phyloP scores from a whole-genome alignment of 352 stramenopile genomes.

The Phytophthora lateralis region DNA sequence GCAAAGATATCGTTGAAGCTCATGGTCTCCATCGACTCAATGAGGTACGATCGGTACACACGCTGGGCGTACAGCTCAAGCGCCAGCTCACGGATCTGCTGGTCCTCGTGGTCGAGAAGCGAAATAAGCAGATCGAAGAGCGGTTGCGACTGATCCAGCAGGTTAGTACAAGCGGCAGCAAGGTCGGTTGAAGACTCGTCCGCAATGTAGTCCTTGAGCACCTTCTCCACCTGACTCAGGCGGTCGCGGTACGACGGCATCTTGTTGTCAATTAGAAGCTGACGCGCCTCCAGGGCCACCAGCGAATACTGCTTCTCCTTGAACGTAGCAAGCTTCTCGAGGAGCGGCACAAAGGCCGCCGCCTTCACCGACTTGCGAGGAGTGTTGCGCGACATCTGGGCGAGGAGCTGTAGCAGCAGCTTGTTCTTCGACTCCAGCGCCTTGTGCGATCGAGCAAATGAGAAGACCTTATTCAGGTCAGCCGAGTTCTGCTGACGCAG shows the following conservation, averaged over 20 bases:
- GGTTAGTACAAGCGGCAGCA: conserved; percentile 53
- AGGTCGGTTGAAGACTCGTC: conserved; percentile 54
- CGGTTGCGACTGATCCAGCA: conserved; percentile 86
- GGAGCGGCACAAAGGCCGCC: conserved; percentile 74
- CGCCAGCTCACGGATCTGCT: conserved; percentile 68
- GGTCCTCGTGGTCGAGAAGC: conserved; percentile 74
- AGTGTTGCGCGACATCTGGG: conserved; percentile 50
- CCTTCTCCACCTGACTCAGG: conserved; percentile 75
- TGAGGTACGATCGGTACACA: conserved; percentile 88
- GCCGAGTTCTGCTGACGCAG: conserved; percentile 92
- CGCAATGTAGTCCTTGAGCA: conserved; percentile 74
- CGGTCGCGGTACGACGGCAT: conserved; percentile 95
- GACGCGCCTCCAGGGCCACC: conserved; percentile 94
- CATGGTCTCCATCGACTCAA: conserved; percentile 85
- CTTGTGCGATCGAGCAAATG: conserved; percentile 92
- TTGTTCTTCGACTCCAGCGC: conserved; percentile 89
- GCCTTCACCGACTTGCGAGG: conserved; percentile 65
- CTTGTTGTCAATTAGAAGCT: conserved; percentile 96
- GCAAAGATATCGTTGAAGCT: conserved; percentile 68
- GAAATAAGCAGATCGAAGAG: conserved; percentile 87
- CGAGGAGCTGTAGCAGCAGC: conserved; percentile 76
- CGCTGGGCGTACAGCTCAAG: conserved; percentile 86
- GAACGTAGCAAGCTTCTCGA: conserved; percentile 89
- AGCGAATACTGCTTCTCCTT: conserved; percentile 93
- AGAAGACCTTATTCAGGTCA: conserved; percentile 83